phyloP scores from a whole-genome alignment of 2,329 filamentous ascomycete species.

The Pyrenophora teres region DNA sequence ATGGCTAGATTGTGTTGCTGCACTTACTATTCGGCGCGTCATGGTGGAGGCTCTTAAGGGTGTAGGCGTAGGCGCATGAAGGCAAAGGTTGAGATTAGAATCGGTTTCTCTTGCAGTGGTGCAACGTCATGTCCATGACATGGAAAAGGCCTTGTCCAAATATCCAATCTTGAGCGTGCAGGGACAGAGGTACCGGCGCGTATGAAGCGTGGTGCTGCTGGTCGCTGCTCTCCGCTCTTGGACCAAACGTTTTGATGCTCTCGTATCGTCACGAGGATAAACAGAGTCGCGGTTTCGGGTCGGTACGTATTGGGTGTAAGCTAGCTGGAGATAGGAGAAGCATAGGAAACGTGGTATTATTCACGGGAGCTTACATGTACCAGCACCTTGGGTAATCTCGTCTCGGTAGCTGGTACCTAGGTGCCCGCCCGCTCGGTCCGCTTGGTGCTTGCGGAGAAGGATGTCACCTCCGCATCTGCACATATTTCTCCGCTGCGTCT shows the following conservation, averaged over 20 bases:
- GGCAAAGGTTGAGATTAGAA: constrained; percentile 12
- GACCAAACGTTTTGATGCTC: constrained; percentile 12
- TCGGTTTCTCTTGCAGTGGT: constrained; percentile 4
- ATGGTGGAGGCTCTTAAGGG: constrained; percentile 33
- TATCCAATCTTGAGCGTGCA: neutral
- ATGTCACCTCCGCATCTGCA: constrained; percentile 20
- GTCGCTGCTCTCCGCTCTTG: constrained; percentile 30
- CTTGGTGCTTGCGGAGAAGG: constrained; percentile 14
- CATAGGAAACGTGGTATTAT: too few relatives aligned
- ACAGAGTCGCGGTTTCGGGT: neutral
- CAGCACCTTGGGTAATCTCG: too few relatives aligned
- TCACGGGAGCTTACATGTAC: too few relatives aligned
- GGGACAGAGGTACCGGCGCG: constrained; percentile 11
- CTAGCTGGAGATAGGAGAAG: too few relatives aligned
- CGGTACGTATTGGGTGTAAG: neutral
- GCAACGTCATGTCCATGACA: constrained; percentile 20
- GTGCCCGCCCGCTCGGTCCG: constrained; percentile 6
- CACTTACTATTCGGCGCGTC: constrained; percentile 48
- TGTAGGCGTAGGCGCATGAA: constrained; percentile 17
- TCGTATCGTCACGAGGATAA: constrained; percentile 18
- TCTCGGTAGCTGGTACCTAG: too few relatives aligned
- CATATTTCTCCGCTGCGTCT: constrained; percentile 9
- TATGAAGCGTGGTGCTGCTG: constrained; percentile 10
- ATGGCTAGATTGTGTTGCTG: neutral
- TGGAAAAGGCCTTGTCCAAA: neutral